Percentiles rank a stretch among this genome's conserved stretches.
These are phyloP conservation scores for Thelonectria olida DNA, from an alignment of 2,329 filamentous ascomycete genomes.

Conservation along the genomic window DNA sequence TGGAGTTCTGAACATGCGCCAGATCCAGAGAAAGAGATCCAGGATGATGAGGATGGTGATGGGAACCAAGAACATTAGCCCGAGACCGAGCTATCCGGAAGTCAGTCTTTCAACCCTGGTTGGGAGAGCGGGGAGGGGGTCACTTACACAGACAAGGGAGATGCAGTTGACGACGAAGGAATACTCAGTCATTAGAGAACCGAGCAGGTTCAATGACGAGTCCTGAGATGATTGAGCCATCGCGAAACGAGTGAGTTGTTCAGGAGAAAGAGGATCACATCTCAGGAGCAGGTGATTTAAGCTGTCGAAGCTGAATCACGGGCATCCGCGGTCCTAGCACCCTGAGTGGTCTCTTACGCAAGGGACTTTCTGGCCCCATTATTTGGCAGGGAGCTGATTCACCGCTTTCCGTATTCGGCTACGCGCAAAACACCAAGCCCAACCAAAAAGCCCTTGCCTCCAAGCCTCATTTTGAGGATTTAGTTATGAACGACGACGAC, in stretches of 20 bases:
- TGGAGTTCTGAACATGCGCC: constrained; percentile 47
- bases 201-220: constrained; percentile 38
- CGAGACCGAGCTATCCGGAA: constrained; percentile 51
- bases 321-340: constrained; percentile 28
- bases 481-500: neutral
- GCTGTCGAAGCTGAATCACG: constrained; percentile 35
- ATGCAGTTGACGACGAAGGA: constrained; percentile 47
- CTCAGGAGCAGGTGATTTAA: constrained; percentile 32
- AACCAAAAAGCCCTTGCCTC: constrained; percentile 8
- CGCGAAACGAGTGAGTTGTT: constrained; percentile 24
- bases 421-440: constrained; percentile 22
- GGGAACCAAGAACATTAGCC: constrained; percentile 57
- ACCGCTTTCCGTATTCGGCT: constrained; percentile 40
- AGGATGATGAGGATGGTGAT: constrained; percentile 58
- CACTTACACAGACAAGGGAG: constrained; percentile 51
- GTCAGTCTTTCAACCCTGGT: constrained; percentile 24
- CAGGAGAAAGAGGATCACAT: constrained; percentile 34
- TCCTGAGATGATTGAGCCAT: constrained; percentile 40
- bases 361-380: constrained; percentile 5
- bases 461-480: constrained; percentile 6
- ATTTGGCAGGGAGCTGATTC: constrained; percentile 14
- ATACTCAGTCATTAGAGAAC: constrained; percentile 41
- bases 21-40: constrained; percentile 63
- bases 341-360: constrained; percentile 13
- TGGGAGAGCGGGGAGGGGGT: constrained; percentile 1